These are phyloP conservation scores for Colletotrichum spaethianum DNA, from an alignment of 2,329 filamentous ascomycete species.

Conservation along the genomic window DNA sequence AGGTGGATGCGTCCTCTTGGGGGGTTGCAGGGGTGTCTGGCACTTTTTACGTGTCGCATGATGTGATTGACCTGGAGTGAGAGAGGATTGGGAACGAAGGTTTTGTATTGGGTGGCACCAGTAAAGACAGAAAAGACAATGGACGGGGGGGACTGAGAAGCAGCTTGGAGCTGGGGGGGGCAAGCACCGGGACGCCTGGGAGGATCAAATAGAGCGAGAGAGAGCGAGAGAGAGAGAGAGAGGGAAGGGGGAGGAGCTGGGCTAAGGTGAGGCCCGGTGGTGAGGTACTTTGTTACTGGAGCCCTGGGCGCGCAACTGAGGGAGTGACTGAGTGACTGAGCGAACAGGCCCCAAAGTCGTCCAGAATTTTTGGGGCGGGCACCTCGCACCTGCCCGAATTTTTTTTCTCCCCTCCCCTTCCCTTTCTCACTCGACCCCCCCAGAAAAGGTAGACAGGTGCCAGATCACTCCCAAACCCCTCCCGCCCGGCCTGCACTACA, in stretches of 20 bases:
- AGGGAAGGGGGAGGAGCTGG: background rate
- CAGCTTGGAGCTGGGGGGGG: background rate
- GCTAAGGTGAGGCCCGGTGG: background rate
- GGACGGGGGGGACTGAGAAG: background rate
- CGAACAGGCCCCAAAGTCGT: background rate
- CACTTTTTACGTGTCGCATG: constrained; percentile 36
- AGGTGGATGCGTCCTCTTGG: constrained; percentile 34
- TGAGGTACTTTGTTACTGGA: background rate
- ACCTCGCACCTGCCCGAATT: constrained; percentile 52
- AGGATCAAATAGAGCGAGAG: background rate
- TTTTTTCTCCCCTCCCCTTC: constrained; percentile 48
- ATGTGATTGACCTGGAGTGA: constrained; percentile 35
- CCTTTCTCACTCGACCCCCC: constrained; percentile 42
- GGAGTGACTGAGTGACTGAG: background rate
- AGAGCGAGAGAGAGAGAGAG: background rate
- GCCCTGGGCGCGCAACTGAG: background rate
- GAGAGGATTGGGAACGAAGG: constrained; percentile 14
- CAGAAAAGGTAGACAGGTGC: constrained; percentile 28
- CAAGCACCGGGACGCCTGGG: background rate
- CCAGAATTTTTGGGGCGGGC: constrained; percentile 36
- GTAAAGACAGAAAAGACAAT: background rate
- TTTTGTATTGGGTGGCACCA: constrained; percentile 18
- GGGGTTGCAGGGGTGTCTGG: constrained; percentile 36
- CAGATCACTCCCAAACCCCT: constrained; percentile 40
- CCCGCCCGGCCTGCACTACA: constrained; percentile 38